Percentiles rank a stretch among this genome's conserved stretches.
These are phyloP conservation scores for Gynostemma pentaphyllum DNA, from an alignment of 306 rosid species.

Conservation along the genomic window DNA sequence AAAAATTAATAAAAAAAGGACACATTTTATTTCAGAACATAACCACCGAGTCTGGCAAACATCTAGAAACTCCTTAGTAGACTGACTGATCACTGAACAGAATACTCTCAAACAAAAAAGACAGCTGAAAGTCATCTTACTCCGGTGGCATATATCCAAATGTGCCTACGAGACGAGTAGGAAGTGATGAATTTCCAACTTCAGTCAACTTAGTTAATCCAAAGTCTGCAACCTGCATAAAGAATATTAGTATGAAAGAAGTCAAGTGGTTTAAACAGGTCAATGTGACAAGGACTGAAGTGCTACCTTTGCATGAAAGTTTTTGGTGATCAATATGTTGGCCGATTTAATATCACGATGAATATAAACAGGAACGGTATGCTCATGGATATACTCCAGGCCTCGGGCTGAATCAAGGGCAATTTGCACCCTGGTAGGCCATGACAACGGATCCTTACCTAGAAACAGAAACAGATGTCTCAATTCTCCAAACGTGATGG, in stretches of 20 bases:
- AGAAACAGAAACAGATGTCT: constrained; percentile 11
- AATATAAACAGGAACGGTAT: constrained; percentile 90
- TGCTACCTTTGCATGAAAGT: constrained; percentile 73
- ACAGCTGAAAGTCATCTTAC: constrained; percentile 28
- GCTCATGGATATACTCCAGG: constrained; percentile 95
- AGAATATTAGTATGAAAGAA: constrained; percentile 4
- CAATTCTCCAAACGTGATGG: neutral
- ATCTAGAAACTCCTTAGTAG: neutral
- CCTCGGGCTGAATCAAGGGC: constrained; percentile 98
- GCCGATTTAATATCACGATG: constrained; percentile 98
- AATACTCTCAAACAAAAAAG: neutral
- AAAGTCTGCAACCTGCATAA: constrained; percentile 86
- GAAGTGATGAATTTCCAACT: constrained; percentile 72
- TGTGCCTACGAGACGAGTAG: constrained; percentile 82
- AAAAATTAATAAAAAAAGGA: constrained; percentile 11
- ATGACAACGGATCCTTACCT: constrained; percentile 72
- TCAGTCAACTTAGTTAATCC: constrained; percentile 85
- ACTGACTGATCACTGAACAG: neutral
- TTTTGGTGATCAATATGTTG: constrained; percentile 78
- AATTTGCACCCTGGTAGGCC: constrained; percentile 86
- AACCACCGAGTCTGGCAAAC: neutral
- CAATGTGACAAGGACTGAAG: neutral
- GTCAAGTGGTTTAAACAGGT: constrained; percentile 10
- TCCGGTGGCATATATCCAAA: constrained; percentile 96
- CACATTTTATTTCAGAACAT: neutral